Conservation (phyloP, 257 asterid genomes). For the Salvia hispanica region DNA sequence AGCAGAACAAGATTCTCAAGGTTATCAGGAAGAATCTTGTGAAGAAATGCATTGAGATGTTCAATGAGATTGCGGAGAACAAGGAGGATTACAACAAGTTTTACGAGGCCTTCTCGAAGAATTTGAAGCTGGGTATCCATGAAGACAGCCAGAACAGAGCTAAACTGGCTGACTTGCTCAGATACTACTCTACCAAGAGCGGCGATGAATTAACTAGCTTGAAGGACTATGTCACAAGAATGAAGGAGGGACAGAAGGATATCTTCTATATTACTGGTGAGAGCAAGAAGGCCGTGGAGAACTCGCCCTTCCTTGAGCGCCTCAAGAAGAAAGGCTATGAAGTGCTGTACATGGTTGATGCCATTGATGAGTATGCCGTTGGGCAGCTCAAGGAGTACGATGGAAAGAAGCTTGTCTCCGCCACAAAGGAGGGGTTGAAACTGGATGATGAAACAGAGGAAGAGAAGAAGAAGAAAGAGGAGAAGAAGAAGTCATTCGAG, state of each 20-base stretch:
- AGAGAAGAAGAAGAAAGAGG: conserved; percentile 66
- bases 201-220: conserved; percentile 82
- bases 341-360: conserved; percentile 78
- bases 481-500: conserved; percentile 71
- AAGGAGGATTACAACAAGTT: conserved; percentile 58
- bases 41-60: conserved; percentile 87
- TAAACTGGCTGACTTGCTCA: conserved; percentile 67
- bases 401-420: conserved; percentile 79
- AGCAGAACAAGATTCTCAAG: conserved; percentile 77
- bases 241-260: conserved; percentile 88
- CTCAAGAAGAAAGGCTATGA: conserved; percentile 85
- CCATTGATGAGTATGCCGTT: conserved; percentile 76
- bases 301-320: conserved; percentile 73
- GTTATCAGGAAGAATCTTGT: conserved; percentile 79
- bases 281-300: conserved; percentile 78
- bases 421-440: conserved; percentile 76
- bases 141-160: conserved; percentile 80
- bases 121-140: conserved; percentile 73
- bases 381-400: conserved; percentile 79
- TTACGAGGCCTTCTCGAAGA: conserved; percentile 61
- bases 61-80: conserved; percentile 73
- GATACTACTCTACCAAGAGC: conserved; percentile 73
- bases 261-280: conserved; percentile 81
- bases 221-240: conserved; percentile 79
- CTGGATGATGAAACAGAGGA: conserved; percentile 73